Conservation (phyloP, 2,329 filamentous ascomycete genomes). For the Talaromyces sp. region DNA sequence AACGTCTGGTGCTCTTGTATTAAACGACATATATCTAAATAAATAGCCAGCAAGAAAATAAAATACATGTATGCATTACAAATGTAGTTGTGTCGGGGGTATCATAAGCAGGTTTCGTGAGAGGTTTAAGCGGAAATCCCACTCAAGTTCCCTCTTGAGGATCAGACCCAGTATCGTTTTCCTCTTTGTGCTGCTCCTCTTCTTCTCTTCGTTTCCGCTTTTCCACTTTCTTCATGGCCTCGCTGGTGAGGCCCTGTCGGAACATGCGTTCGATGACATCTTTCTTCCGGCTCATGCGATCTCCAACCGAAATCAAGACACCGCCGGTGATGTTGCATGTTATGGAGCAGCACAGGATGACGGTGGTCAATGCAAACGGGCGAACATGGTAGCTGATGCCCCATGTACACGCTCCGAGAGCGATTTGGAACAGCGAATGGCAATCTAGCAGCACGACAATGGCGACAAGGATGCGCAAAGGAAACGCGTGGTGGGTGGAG, state of each 20-base stretch:
- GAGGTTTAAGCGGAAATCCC: background rate
- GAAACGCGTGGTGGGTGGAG: slow-evolving; percentile 73
- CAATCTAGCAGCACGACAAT: slow-evolving; percentile 75
- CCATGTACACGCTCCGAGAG: slow-evolving; percentile 74
- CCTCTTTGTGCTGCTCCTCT: background rate
- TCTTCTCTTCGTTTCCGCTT: slow-evolving; percentile 43
- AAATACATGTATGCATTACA: background rate
- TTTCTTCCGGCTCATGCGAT: slow-evolving; percentile 75
- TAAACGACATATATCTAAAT: background rate
- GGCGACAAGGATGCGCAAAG: slow-evolving; percentile 66
- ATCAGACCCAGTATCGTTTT: background rate
- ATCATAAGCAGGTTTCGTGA: background rate
- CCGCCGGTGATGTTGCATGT: slow-evolving; percentile 72
- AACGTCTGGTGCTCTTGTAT: background rate
- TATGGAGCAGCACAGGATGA: slow-evolving; percentile 75
- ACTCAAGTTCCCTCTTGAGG: background rate
- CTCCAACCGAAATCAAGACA: slow-evolving; percentile 69
- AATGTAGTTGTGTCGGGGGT: background rate
- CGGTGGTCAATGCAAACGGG: slow-evolving; percentile 68
- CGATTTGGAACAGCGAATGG: slow-evolving; percentile 75
- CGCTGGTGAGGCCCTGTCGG: slow-evolving; percentile 67
- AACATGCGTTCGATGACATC: slow-evolving; percentile 74
- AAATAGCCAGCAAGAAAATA: background rate
- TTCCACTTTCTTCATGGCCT: slow-evolving; percentile 55
- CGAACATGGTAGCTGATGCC: slow-evolving; percentile 66